Evolutionary conservation across 345 rosid species (phyloP), one percentile per base, ranked within the genome.

Genomic region (Euphorbia peplus): DNA sequence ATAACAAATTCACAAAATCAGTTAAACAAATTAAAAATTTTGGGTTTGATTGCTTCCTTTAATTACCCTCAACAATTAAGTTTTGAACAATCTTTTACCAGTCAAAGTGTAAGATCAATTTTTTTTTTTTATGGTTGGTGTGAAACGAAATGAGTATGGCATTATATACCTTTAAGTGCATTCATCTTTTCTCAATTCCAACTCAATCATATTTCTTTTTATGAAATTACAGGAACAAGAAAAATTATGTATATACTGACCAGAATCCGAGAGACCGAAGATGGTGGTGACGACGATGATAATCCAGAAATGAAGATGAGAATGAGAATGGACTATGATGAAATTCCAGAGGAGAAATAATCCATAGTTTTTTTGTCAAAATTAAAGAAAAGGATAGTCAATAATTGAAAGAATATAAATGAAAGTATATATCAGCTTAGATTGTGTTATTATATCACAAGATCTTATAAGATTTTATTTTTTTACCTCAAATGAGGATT

Each of bases 401-500:
- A 60, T 61, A 50, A 59, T 52, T 52, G 61, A 21, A 0, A 37
- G 35, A 35, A 32, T 32, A 32, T 32, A 32, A 66, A 61, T 44
- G 44, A 39, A 10, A 67, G 47, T 26, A 42, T 32, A 32, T 58
- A 70, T 73, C 61, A 70, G 16, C n/a, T 53, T 74, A 66, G 76
- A 77, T 74, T 80, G 66, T 55, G 70, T 67, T 63, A 16, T 25
- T 60, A 22, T 32, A 73, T 66, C 71, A 54, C 50, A 61, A 74
- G 63, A 80, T 80, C 81, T n/a, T 75, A 67, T 12, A 26, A 28
- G 51, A 59, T 54, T 52, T 61, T 74, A 67, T 71, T 66, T 76
- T 1, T 76, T 76, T 64, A 2, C 79, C 74, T 22, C 46, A 53
- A 52, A 24, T 53, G 74, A 59, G 11, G 26, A 63, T 41, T 22